These are phyloP conservation scores for Acer campestre DNA, from an alignment of 345 rosid genomes.

Conservation along the genomic window DNA sequence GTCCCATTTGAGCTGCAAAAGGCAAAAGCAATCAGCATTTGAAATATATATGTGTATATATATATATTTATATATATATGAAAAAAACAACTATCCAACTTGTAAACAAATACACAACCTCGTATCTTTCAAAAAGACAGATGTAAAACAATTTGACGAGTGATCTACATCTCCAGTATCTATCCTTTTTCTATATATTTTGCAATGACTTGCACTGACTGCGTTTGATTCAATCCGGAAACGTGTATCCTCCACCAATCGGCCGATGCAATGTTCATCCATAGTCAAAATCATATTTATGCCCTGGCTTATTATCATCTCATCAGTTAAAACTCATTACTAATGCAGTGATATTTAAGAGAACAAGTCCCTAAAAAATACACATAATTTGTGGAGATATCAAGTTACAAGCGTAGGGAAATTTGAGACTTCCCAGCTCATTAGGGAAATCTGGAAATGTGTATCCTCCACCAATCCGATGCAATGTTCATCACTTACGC, in stretches of 20 bases:
- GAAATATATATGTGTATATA: not conserved
- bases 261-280: conserved; percentile 75
- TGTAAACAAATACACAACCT: conserved; percentile 51
- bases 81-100: not conserved
- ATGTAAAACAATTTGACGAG: conserved; percentile 25
- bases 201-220: conserved; percentile 86
- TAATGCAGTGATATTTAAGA: not conserved
- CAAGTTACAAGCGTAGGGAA: not conserved
- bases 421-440: no score
- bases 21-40: not conserved
- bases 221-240: conserved; percentile 70
- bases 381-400: not conserved
- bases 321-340: conserved; percentile 18
- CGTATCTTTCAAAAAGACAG: conserved; percentile 76
- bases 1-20: conserved; percentile 84
- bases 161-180: conserved; percentile 30
- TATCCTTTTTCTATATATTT: conserved; percentile 52
- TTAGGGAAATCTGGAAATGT: no score
- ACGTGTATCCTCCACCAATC: conserved; percentile 58
- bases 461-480: no score
- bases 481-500: no score
- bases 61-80: not conserved
- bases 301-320: conserved; percentile 48
- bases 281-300: conserved; percentile 70
- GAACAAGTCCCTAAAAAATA: not conserved